These are phyloP conservation scores for Lanmaoa pseudosensibilis DNA, from an alignment of 768 basidiomycete species.

Conservation along the genomic window DNA sequence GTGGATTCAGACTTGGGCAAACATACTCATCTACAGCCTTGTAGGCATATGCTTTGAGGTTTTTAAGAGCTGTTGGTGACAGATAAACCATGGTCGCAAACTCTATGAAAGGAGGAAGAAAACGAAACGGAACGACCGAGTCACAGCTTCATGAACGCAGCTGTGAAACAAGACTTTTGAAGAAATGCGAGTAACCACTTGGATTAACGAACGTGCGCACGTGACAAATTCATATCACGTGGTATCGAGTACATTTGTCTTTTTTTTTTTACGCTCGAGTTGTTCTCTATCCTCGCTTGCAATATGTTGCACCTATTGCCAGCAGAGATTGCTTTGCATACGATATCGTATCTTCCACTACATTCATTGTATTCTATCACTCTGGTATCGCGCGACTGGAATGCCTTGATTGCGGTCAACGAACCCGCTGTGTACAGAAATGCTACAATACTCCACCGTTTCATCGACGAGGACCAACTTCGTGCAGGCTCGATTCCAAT, in stretches of 20 bases:
- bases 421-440: conserved; percentile 55
- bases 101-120: neutral
- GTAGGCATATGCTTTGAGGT: conserved; percentile 76
- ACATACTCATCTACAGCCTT: conserved; percentile 79
- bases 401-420: conserved; percentile 46
- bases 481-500: conserved; percentile 34
- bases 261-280: too few species aligned
- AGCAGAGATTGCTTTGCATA: conserved; percentile 52
- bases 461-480: conserved; percentile 37
- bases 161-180: neutral
- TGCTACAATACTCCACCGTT: conserved; percentile 53
- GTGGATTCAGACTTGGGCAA: neutral
- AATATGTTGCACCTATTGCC: conserved; percentile 50
- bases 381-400: conserved; percentile 47
- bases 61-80: conserved; percentile 63
- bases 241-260: neutral
- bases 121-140: neutral
- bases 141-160: neutral
- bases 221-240: conserved; percentile 12
- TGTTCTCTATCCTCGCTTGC: neutral
- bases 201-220: conserved; percentile 5
- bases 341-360: conserved; percentile 52
- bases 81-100: conserved; percentile 59
- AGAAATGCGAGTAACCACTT: too few species aligned
- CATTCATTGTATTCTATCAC: conserved; percentile 38